Evolutionary conservation across 2,329 filamentous ascomycete species (phyloP), one percentile per base, ranked within the genome.

Genomic region (Fusarium solani-melongenae): DNA sequence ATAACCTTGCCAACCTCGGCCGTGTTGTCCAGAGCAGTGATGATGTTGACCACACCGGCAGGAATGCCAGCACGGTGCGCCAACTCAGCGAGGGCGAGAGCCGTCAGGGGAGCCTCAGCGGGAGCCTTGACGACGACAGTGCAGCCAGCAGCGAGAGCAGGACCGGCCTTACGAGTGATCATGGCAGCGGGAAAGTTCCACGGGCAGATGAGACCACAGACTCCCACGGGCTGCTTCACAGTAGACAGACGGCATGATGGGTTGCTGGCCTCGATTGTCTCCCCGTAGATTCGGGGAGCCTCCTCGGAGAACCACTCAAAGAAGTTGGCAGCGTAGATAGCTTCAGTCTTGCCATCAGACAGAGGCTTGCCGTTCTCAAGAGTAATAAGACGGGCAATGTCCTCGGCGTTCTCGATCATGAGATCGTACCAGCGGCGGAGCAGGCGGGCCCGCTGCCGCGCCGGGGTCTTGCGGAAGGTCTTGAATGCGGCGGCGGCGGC

Each of bases 71-170:
- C 95, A 34, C 95, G 91, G 78, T 93, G 89, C 8, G 92, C 93
- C 46, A 98, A 88, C 82, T 97, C 95, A 3, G 93, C 93, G 31
- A 98, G 83, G 3, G 95, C 95, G 55, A 97, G 91, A 1, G 94
- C 91, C 24, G 94, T 97, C 80, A 96, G 94, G 0, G 95, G 95
- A 5, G 95, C 97, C 85, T 98, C 95, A 39, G 92, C 92, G 2
- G 95, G 94, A 38, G 94, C 92, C 83, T 98, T 98, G 72, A 91
- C 91, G 1, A 98, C 94, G 88, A 94, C 89, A 4, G 92, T 93
- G 81, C 92, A 94, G 38, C 92, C 92, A 31, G 92, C 92, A 36
- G 92, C 92, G 44, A 94, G 84, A 17, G 88, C 89, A 10, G 89
- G 83, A 5, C 82, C 84, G 33, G 82, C 81, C 69, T 86, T 86